Conservation (phyloP, 305 asterid genomes). For the Solanum chacoense region DNA sequence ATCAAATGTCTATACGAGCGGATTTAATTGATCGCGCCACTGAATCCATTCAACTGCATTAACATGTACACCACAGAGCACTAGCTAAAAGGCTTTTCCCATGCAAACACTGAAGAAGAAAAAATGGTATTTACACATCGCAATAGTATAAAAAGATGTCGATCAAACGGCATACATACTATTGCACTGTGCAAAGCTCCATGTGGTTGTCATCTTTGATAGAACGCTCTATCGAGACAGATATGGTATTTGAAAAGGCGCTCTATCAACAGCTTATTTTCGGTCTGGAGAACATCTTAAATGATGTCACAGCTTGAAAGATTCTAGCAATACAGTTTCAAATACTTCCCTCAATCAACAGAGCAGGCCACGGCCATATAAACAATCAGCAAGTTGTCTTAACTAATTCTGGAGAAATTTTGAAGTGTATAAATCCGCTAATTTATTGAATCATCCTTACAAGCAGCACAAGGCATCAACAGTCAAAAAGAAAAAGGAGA, state of each 20-base stretch:
- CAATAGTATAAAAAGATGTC: background rate
- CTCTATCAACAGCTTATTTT: background rate
- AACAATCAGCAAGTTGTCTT: background rate
- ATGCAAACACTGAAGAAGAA: background rate
- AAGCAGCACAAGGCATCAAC: background rate
- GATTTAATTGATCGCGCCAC: background rate
- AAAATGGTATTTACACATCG: background rate
- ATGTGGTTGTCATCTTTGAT: background rate
- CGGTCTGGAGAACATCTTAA: background rate
- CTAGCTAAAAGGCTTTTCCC: background rate
- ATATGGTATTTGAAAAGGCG: background rate
- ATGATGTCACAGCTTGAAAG: background rate
- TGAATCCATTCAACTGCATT: background rate
- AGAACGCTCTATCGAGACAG: rapidly evolving
- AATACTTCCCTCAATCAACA: background rate
- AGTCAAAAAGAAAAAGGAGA: background rate
- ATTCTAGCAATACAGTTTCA: background rate
- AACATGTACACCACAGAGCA: background rate
- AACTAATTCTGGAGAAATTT: background rate
- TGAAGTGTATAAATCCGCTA: background rate
- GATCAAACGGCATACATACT: background rate
- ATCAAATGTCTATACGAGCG: background rate
- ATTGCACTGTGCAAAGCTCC: background rate
- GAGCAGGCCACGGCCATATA: background rate
- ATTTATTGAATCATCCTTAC: background rate